These are phyloP conservation scores for Boletus tylopilopsis DNA, from an alignment of 768 basidiomycete species.

Conservation along the genomic window DNA sequence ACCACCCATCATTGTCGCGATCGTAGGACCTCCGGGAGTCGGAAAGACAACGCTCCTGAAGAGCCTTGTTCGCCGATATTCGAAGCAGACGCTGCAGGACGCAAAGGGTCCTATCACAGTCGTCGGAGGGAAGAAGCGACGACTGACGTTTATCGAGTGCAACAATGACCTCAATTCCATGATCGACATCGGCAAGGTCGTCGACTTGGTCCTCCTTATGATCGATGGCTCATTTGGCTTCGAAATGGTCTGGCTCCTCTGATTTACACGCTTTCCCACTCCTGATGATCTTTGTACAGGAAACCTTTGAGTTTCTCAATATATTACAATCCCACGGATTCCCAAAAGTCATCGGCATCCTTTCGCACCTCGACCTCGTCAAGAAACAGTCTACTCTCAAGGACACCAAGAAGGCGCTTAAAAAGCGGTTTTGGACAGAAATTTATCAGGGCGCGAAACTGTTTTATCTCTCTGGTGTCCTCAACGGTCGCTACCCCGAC, in stretches of 20 bases:
- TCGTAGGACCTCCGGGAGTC: slow-evolving; percentile 95
- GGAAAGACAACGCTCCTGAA: slow-evolving; percentile 95
- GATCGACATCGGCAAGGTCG: slow-evolving; percentile 97
- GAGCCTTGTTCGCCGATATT: slow-evolving; percentile 85
- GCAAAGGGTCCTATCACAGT: slow-evolving; percentile 93
- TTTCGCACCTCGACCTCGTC: slow-evolving; percentile 95
- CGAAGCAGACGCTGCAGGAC: slow-evolving; percentile 89
- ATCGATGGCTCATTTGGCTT: slow-evolving; percentile 97
- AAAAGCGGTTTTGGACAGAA: slow-evolving; percentile 99
- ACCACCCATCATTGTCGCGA: slow-evolving; percentile 90
- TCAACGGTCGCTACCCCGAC: slow-evolving; percentile 97
- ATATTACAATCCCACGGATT: slow-evolving; percentile 96
- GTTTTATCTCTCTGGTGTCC: slow-evolving; percentile 93
- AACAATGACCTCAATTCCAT: slow-evolving; percentile 97
- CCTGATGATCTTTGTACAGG: slow-evolving; percentile 45
- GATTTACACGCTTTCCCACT: neutral
- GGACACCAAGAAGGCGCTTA: slow-evolving; percentile 88
- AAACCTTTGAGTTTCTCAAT: slow-evolving; percentile 98
- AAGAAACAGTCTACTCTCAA: slow-evolving; percentile 86
- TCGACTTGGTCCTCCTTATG: slow-evolving; percentile 95
- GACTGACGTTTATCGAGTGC: slow-evolving; percentile 96
- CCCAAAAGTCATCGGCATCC: slow-evolving; percentile 95
- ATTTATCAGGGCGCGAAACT: slow-evolving; percentile 99
- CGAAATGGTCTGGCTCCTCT: slow-evolving; percentile 79
- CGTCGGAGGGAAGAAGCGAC: slow-evolving; percentile 85